Conservation (phyloP, 2,329 filamentous ascomycete genomes). For the Stemphylium beticola region DNA sequence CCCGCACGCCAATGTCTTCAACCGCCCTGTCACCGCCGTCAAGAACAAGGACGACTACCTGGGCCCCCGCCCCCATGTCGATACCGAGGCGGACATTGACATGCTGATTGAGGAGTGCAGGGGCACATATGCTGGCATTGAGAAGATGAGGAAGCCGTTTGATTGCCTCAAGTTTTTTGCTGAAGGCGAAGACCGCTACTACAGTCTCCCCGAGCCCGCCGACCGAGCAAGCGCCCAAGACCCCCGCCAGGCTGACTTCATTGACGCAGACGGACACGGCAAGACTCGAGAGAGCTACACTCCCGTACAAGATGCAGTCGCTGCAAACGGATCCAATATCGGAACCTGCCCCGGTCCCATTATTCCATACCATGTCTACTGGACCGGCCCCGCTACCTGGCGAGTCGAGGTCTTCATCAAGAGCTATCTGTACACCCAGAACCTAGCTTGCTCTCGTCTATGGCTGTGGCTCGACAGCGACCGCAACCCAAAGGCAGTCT, state of each 20-base stretch:
- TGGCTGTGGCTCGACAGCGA: constrained; percentile 63
- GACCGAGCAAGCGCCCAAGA: constrained; percentile 52
- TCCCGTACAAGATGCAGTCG: constrained; percentile 44
- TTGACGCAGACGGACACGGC: constrained; percentile 51
- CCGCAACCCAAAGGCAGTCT: constrained; percentile 57
- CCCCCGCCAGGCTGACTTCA: constrained; percentile 52
- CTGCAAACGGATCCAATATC: constrained; percentile 49
- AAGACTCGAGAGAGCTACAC: constrained; percentile 49
- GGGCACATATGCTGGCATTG: constrained; percentile 59
- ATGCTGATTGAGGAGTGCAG: constrained; percentile 60
- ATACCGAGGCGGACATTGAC: constrained; percentile 61
- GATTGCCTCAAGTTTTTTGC: constrained; percentile 61
- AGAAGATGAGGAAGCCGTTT: constrained; percentile 62
- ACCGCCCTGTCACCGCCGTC: constrained; percentile 59
- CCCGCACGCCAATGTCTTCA: constrained; percentile 61
- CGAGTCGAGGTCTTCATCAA: constrained; percentile 64
- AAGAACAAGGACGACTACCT: constrained; percentile 59
- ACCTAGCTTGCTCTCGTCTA: constrained; percentile 60
- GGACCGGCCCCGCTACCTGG: constrained; percentile 64
- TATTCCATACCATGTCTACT: constrained; percentile 63
- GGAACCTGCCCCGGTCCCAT: constrained; percentile 63
- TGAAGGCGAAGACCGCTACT: constrained; percentile 58
- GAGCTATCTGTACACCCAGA: constrained; percentile 63
- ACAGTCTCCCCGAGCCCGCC: constrained; percentile 52
- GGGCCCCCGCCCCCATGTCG: constrained; percentile 58